A percentile compares a stretch with the other conserved stretches of the same genome.
Evolutionary conservation across 2,329 filamentous ascomycete genomes (phyloP).

Genomic region (Furcasterigmium furcatum): DNA sequence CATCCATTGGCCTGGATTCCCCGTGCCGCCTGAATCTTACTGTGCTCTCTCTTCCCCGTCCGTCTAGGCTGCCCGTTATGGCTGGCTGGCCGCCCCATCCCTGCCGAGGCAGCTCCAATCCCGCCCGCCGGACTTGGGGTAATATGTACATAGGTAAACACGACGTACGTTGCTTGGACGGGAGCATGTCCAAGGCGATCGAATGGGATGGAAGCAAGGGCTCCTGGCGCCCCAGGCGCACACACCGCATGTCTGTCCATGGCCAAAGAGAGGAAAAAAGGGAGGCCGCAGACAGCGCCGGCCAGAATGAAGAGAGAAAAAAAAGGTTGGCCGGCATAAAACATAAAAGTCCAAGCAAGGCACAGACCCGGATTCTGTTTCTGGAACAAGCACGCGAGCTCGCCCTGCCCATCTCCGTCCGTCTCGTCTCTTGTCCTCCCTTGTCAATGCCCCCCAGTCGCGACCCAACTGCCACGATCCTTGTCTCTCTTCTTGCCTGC

Average conservation of each 20-base stretch:
- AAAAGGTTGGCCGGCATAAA: not conserved
- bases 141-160: too few relatives aligned
- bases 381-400: not conserved
- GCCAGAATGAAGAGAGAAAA: too few relatives aligned
- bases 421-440: not conserved
- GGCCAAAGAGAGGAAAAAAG: not conserved
- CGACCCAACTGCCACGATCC: not conserved
- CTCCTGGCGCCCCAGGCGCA: too few relatives aligned
- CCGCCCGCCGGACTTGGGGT: not conserved
- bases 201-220: not conserved
- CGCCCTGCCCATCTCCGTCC: too few relatives aligned
- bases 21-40: conserved; percentile 1
- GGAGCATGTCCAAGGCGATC: not conserved
- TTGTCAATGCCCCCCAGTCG: not conserved
- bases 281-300: not conserved
- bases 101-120: not conserved
- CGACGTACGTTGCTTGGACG: too few relatives aligned
- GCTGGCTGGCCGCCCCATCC: too few relatives aligned
- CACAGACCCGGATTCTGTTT: not conserved
- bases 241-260: not conserved
- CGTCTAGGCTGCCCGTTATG: not conserved
- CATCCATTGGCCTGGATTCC: conserved; percentile 11
- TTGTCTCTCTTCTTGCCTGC: not conserved
- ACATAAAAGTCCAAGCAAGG: not conserved
- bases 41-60: not conserved